Conservation (phyloP, 176 grass and related monocot genomes). For the Avena insularis region DNA sequence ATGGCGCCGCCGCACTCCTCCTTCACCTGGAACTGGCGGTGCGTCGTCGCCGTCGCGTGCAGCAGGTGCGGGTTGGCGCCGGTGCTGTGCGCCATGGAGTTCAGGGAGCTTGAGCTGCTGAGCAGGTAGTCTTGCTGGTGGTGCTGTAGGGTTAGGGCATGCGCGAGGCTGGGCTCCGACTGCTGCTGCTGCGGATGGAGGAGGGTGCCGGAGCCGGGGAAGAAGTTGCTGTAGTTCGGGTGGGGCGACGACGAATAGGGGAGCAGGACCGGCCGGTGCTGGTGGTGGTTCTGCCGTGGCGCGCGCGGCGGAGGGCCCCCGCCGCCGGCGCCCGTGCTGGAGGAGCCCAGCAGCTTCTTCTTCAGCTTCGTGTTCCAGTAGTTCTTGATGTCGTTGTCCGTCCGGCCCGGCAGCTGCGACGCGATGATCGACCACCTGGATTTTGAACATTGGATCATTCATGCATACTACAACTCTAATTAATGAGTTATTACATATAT, state of each 20-base stretch:
- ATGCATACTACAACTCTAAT: background rate
- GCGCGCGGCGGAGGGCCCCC: slow-evolving; percentile 24
- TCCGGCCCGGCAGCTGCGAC: slow-evolving; percentile 78
- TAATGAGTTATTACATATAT: background rate
- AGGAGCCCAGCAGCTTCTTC: slow-evolving; percentile 70
- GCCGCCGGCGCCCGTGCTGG: background rate
- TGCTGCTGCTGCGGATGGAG: slow-evolving; percentile 3
- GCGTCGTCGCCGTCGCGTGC: background rate
- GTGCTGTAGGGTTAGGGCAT: slow-evolving; percentile 14
- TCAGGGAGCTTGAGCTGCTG: slow-evolving; percentile 14
- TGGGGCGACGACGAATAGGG: slow-evolving; percentile 25
- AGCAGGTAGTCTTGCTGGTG: slow-evolving; percentile 43
- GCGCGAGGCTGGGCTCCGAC: slow-evolving; percentile 23
- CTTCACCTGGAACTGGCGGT: slow-evolving; percentile 46
- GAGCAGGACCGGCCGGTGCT: slow-evolving; percentile 53
- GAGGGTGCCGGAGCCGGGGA: slow-evolving; percentile 15
- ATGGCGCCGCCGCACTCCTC: slow-evolving; percentile 59
- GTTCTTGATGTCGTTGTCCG: slow-evolving; percentile 97
- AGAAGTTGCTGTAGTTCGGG: slow-evolving; percentile 51
- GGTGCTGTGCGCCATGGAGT: slow-evolving; percentile 6
- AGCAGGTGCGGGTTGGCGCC: slow-evolving; percentile 13
- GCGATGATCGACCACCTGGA: slow-evolving; percentile 97
- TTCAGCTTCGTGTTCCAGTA: slow-evolving; percentile 97
- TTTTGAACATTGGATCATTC: background rate
- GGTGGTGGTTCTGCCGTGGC: slow-evolving; percentile 42